Percentiles rank a stretch among this genome's conserved stretches.
Evolutionary conservation across 495 filamentous ascomycete species (phyloP).

Genomic region (Podospora sp.): DNA sequence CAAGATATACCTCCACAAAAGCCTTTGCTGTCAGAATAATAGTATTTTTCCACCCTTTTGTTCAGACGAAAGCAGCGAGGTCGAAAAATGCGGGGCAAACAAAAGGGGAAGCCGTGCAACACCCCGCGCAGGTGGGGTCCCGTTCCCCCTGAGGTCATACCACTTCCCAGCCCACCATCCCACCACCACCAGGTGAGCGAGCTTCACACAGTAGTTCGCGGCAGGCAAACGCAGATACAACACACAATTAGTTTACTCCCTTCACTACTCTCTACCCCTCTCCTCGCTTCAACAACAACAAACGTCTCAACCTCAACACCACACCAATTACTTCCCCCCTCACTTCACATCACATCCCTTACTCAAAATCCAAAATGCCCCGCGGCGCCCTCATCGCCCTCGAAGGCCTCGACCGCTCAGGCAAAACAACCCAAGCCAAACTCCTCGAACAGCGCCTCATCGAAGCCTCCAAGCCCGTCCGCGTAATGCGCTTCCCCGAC

Average conservation of each 20-base stretch:
- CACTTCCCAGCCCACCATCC: conserved; percentile 24
- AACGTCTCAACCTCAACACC: neutral
- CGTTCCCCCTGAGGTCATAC: conserved; percentile 10
- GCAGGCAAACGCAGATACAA: neutral
- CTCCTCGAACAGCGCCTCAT: conserved; percentile 66
- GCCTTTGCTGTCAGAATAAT: neutral
- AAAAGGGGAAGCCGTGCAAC: neutral
- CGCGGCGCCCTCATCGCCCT: conserved; percentile 84
- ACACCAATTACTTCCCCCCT: neutral
- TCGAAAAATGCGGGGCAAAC: neutral
- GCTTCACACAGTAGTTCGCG: neutral
- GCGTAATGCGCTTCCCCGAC: conserved; percentile 87
- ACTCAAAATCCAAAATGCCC: conserved; percentile 15
- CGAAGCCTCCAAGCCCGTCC: conserved; percentile 62
- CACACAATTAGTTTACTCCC: neutral
- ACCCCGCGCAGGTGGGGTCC: conserved; percentile 3
- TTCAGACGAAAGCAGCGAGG: neutral
- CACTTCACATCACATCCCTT: neutral
- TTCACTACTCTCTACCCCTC: neutral
- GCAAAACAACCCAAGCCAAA: conserved; percentile 93
- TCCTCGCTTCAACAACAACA: too few relatives aligned
- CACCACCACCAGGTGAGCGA: neutral
- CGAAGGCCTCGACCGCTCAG: conserved; percentile 91
- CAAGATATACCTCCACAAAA: too few relatives aligned
- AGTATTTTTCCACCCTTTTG: neutral